Evolutionary conservation across 2,329 filamentous ascomycete species (phyloP), one percentile per base, ranked within the genome.

Genomic region (Hypoxylon sp.): DNA sequence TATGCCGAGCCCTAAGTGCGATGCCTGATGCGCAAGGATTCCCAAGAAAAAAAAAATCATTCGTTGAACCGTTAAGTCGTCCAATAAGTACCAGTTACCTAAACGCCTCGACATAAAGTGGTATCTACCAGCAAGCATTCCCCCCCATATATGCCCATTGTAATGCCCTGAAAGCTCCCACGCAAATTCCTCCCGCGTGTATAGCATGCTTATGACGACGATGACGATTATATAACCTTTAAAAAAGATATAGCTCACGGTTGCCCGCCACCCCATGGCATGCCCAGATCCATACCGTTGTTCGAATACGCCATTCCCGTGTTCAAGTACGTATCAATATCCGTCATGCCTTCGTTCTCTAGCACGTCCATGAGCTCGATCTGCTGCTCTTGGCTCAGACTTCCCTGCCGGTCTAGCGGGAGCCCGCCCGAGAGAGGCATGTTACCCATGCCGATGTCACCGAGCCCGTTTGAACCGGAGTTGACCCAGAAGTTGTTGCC

Each of bases 361-460:
- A 96, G 81, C 45, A 87, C 87, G 52, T 88, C 86, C 89, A 96
- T 92, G 31, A 96, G 78, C 77, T 96, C 90, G 62, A 88, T 77
- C 74, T 95, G 91, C 74, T 96, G 91, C 69, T 91, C 85, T 62
- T 92, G 88, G 57, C 87, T 93, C 26, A 96, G 78, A 57, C 82
- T 90, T 63, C 87, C 91, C 67, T 85, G 86, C 57, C 81, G 83
- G 70, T 83, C 83, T 21, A 77, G 73, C 2, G 73, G 69, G n/a
- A 73, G 45, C 21, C 65, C 64, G 33, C 65, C 47, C 7, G 72
- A 62, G 45, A 73, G 65, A 11, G 63, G 56, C 27, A 66, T 60
- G 21, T 62, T 58, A 13, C 57, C 58, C 46, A 62, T 55, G 4
- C 68, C 65, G 20, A 70, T 57, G n/a, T 67, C 65, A 33, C 62